A percentile compares a stretch with the other conserved stretches of the same genome.
Conservation (phyloP, 805 yeast species). For the Ogataea ganodermae region DNA sequence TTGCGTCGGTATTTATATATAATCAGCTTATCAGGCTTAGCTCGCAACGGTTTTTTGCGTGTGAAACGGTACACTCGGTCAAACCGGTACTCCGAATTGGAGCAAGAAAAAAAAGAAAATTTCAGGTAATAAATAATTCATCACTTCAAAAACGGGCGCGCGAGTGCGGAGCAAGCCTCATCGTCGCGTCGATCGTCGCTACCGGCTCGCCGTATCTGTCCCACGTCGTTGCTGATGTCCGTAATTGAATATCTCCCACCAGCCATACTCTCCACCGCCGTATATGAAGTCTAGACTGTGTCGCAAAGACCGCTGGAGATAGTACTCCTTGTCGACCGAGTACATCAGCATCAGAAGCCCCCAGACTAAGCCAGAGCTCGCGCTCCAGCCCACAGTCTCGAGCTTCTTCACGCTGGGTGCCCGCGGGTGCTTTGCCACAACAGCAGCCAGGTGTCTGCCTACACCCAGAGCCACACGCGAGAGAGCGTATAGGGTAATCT, state of each 20-base stretch:
- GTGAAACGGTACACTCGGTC: background rate
- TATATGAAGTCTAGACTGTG: constrained; percentile 73
- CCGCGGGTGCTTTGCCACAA: constrained; percentile 18
- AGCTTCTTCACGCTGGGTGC: constrained; percentile 19
- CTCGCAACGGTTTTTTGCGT: background rate
- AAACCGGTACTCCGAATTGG: background rate
- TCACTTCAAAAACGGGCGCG: background rate
- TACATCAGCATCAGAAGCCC: constrained; percentile 73
- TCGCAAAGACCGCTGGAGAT: constrained; percentile 62
- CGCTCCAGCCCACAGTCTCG: constrained; percentile 50
- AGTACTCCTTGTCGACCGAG: constrained; percentile 57
- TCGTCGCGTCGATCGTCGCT: constrained; percentile 1
- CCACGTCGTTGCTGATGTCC: background rate
- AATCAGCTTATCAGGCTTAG: background rate
- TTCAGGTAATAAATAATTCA: background rate
- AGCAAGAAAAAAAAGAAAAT: background rate
- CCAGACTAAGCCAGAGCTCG: constrained; percentile 68
- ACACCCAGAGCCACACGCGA: constrained; percentile 66
- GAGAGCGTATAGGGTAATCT: constrained; percentile 71
- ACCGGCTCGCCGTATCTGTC: background rate
- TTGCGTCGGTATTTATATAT: background rate
- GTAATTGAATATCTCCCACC: constrained; percentile 34
- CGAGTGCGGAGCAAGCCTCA: too few relatives aligned
- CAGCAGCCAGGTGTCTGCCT: constrained; percentile 48
- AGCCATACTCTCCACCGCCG: constrained; percentile 49